Evolutionary conservation across 148 eudicot genomes (phyloP).

Genomic region (Drosera capensis): DNA sequence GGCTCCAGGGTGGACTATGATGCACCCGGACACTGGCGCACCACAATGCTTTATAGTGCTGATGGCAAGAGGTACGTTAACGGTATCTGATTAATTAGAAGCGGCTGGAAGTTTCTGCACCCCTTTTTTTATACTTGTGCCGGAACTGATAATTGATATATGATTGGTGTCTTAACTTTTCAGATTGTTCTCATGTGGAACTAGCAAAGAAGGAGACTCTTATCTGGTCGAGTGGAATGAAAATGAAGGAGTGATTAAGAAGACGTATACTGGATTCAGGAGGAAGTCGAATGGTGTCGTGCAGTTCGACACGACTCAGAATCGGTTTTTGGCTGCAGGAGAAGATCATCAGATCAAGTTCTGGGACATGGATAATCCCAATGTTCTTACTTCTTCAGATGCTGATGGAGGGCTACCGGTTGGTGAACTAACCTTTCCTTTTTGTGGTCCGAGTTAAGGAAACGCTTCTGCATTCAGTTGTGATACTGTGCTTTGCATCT

Average conservation of each 20-base stretch:
- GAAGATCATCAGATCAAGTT: slow-evolving; percentile 82
- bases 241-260: slow-evolving; percentile 84
- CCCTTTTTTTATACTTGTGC: neutral
- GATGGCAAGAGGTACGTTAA: slow-evolving; percentile 66
- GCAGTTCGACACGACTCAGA: slow-evolving; percentile 84
- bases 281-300: slow-evolving; percentile 63
- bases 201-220: slow-evolving; percentile 88
- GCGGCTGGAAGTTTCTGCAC: neutral
- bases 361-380: slow-evolving; percentile 82
- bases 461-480: neutral
- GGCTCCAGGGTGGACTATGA: slow-evolving; percentile 91
- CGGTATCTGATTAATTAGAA: neutral
- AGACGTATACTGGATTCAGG: slow-evolving; percentile 64
- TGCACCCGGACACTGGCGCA: slow-evolving; percentile 90
- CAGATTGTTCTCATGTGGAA: slow-evolving; percentile 92
- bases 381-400: slow-evolving; percentile 41
- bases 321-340: slow-evolving; percentile 83
- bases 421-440: slow-evolving; percentile 10
- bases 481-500: slow-evolving; percentile 4
- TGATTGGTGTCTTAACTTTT: neutral
- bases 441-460: slow-evolving; percentile 1
- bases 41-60: slow-evolving; percentile 90
- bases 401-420: slow-evolving; percentile 92
- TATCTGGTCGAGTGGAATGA: slow-evolving; percentile 94
- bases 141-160: slow-evolving; percentile 1